These are phyloP conservation scores for Suillus occidentalis DNA, from an alignment of 768 basidiomycete genomes.

Conservation along the genomic window DNA sequence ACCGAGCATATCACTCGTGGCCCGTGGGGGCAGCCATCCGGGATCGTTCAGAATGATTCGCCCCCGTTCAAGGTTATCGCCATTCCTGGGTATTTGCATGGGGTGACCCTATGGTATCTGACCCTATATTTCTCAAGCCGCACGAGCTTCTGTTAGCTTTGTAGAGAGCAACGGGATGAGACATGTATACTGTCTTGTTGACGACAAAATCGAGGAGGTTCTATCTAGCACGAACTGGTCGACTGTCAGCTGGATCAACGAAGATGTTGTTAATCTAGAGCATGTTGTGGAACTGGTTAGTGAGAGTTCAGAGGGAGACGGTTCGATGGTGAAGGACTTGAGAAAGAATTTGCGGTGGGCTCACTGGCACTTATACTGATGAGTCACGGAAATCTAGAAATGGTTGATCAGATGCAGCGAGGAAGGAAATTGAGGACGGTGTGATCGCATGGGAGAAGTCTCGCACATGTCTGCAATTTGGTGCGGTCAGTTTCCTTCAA, in stretches of 20 bases:
- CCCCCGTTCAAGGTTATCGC: constrained; percentile 62
- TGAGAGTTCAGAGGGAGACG: constrained; percentile 36
- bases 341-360: constrained; percentile 57
- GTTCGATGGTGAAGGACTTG: constrained; percentile 42
- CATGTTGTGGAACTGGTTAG: constrained; percentile 43
- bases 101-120: constrained; percentile 53
- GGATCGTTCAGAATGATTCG: constrained; percentile 35
- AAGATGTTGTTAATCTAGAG: constrained; percentile 55
- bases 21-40: constrained; percentile 41
- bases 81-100: constrained; percentile 58
- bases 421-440: constrained; percentile 48
- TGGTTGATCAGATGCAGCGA: constrained; percentile 44
- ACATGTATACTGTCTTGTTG: constrained; percentile 62
- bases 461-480: constrained; percentile 44
- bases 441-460: constrained; percentile 55
- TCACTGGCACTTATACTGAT: constrained; percentile 50
- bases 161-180: constrained; percentile 44
- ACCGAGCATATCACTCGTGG: constrained; percentile 48
- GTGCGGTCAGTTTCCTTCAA: constrained; percentile 29
- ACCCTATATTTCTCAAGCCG: constrained; percentile 30
- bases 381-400: constrained; percentile 43
- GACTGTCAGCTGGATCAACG: constrained; percentile 61
- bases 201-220: constrained; percentile 48
- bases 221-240: constrained; percentile 58
- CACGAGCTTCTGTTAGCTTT: constrained; percentile 44